Base-by-base conservation (phyloP, 768 basidiomycete species). In the Amanita molliuscula region DNA sequence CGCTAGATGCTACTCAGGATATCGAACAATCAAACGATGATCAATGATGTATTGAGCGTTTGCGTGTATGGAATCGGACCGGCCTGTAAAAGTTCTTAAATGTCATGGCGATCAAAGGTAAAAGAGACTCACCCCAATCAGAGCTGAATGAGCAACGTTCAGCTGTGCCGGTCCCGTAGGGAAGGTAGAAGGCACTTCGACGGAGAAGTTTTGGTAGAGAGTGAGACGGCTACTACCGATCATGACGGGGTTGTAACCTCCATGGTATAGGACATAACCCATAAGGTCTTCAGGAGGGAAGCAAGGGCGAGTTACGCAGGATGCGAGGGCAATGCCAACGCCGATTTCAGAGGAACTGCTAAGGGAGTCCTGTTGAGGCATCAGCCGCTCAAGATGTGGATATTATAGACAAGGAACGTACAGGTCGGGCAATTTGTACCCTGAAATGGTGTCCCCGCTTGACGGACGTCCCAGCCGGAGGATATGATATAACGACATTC, bases 371-470 rank as follows among this genome's bases (percentile, higher is more conserved):
- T 75, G 47, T 31, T 31, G 31, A 23, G 3, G n/a, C 2, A 18
- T 13, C 38, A 58, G n/a, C 25, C 31, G 13, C 25, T 9, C 18
- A 25, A 4, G 43, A 3, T 38, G 36, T 20, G 11, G 11, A 21
- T 11, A 13, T 8, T 11, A 13, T 8, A 23, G 15, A 23, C 4
- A 26, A 3, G 13, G 4, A 3, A 64, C 73, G 23, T 57, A 79
- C 77, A 5, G 74, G 75, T 46, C 67, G 65, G 51, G 72, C 72
- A 6, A 80, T 58, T 52, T 77, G 70, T 3, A 79, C 70, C 2
- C 58, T 67, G 33, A 79, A 34, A 10, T 57, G 55, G 4, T 53
- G 58, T 2, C 77, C 77, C 28, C 68, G 53, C 4, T 34, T 43
- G 10, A 78, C 64, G 6, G 59, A 48, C 2, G 65, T 52, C 3